Base-by-base conservation (phyloP, 1,139 yeast species). In the Yamadazyma atmosphaerica region DNA sequence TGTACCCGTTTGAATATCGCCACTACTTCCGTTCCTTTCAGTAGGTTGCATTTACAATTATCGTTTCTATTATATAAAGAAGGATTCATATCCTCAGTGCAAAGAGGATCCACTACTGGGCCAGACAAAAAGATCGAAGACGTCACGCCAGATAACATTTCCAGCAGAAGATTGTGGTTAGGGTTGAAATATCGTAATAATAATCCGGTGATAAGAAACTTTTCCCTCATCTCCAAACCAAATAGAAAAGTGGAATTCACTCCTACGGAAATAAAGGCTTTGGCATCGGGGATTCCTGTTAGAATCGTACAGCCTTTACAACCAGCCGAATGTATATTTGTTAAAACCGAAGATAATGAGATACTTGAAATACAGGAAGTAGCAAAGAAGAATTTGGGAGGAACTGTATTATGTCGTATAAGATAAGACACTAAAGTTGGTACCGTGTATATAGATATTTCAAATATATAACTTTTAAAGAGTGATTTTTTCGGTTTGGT, bases 91-190 rank as follows among this genome's bases (percentile, higher is more conserved):
- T 77, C 89, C 2, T 78, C 89, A 8, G 76, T 94, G 38, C 95
- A 86, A 58, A 77, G 87, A 52, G 99, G 98, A 3, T 85, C 94
- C n/a, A 70, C 79, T 3, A 61, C 75, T n/a, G 97, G 97, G 1
- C 98, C 98, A 13, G 98, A 94, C 60, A 48, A 65, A 30, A 64
- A 57, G 11, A 84, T 86, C 13, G 81, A 79, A 1, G 95, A 89
- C 27, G 88, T 86, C 21, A 89, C 98, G 0, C 89, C 84, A 31
- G 96, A 87, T 58, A 90, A 92, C 56, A 79, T 92, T 33, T 67
- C 95, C 13, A 78, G 94, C 1, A 79, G 98, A 55, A 77, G 96
- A 51, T 74, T 92, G 43, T 92, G 98, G 99, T 63, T 92, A 15
- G 95, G 90, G 1, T 70, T 92, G 56, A 92, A 92, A 58, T 92